Percentiles rank a stretch among this genome's conserved stretches.
phyloP scores from a whole-genome alignment of 306 rosid genomes.

The barrel medic (Medicago truncatula) region DNA sequence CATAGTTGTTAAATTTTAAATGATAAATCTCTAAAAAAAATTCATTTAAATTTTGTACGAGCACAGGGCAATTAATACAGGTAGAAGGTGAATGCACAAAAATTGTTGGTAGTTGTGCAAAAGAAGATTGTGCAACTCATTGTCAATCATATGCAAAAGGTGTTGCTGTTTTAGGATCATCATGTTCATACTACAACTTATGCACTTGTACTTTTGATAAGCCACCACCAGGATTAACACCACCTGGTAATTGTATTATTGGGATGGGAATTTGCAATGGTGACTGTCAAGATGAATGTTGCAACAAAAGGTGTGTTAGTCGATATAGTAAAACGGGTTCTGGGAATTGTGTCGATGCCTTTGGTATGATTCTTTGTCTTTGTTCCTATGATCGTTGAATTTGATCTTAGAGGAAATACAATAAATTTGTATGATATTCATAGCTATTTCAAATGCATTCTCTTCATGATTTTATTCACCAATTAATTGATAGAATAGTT shows the following conservation, averaged over 20 bases:
- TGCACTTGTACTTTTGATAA: neutral
- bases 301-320: neutral
- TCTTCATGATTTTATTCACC: too few species aligned
- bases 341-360: neutral
- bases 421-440: too few species aligned
- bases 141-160: neutral
- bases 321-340: neutral
- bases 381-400: neutral
- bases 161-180: neutral
- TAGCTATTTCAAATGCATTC: too few species aligned
- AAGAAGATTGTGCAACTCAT: too few species aligned
- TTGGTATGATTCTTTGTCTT: neutral
- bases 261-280: neutral
- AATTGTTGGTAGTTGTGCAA: neutral
- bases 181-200: neutral
- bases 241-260: neutral
- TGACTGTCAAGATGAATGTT: neutral
- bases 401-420: neutral
- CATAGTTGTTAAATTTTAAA: neutral
- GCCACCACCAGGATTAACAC: neutral
- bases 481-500: too few species aligned
- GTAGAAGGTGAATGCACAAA: conserved; percentile 5
- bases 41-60: neutral
- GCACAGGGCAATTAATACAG: neutral
- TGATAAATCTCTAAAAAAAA: neutral